A percentile compares a stretch with the other conserved stretches of the same genome.
Conservation (phyloP, 2,329 filamentous ascomycete genomes). For the Teratosphaeria gauchensis region DNA sequence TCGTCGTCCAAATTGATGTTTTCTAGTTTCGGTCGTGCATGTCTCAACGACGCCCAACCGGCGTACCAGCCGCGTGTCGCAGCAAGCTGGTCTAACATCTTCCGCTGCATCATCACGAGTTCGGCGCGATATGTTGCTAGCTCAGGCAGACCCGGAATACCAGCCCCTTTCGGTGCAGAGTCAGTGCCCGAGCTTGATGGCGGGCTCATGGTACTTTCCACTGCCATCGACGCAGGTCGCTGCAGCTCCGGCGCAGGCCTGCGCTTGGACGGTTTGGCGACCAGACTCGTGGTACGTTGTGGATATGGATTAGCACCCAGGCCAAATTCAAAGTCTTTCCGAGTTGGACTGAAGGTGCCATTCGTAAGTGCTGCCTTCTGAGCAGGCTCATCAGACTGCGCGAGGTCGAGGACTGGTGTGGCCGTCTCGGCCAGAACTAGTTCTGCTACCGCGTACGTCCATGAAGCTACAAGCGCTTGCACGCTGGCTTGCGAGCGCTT, state of each 20-base stretch:
- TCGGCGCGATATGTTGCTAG: slow-evolving; percentile 76
- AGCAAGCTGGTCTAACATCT: slow-evolving; percentile 66
- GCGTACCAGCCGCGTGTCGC: slow-evolving; percentile 64
- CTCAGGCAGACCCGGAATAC: slow-evolving; percentile 55
- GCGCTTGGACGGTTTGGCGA: neutral
- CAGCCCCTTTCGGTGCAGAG: slow-evolving; percentile 4
- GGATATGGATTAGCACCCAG: slow-evolving; percentile 24
- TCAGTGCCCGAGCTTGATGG: slow-evolving; percentile 11
- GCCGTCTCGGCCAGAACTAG: slow-evolving; percentile 65
- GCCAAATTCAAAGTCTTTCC: slow-evolving; percentile 17
- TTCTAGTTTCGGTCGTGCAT: slow-evolving; percentile 1
- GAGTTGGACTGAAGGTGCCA: slow-evolving; percentile 7
- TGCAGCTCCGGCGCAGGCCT: slow-evolving; percentile 7
- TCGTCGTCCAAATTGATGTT: slow-evolving; percentile 28
- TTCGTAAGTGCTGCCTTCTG: slow-evolving; percentile 6
- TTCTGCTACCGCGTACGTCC: slow-evolving; percentile 66
- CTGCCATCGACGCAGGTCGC: slow-evolving; percentile 3
- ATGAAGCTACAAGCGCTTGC: slow-evolving; percentile 68
- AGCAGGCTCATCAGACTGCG: slow-evolving; percentile 4
- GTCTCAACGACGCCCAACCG: slow-evolving; percentile 50
- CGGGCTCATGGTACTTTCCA: slow-evolving; percentile 7
- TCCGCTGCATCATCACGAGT: slow-evolving; percentile 68
- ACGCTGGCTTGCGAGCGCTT: slow-evolving; percentile 37
- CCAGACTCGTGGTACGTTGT: slow-evolving; percentile 20
- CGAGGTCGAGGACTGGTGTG: slow-evolving; percentile 15